These are phyloP conservation scores for Aspergillus ustus DNA, from an alignment of 2,329 filamentous ascomycete genomes.

Conservation along the genomic window DNA sequence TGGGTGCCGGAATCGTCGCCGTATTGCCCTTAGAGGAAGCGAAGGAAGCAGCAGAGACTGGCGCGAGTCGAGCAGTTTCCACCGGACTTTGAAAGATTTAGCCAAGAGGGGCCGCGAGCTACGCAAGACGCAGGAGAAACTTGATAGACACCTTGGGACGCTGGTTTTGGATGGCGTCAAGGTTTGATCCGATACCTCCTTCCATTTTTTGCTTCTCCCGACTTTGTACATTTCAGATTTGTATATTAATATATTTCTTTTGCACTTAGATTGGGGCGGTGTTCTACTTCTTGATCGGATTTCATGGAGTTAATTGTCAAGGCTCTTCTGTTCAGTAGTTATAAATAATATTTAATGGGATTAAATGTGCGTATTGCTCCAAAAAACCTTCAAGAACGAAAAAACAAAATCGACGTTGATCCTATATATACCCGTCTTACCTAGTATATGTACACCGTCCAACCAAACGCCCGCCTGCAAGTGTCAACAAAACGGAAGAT, in stretches of 20 bases:
- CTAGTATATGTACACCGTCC: conserved; percentile 12
- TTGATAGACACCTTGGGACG: conserved; percentile 53
- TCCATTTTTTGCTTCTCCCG: not conserved
- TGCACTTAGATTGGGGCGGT: conserved; percentile 1
- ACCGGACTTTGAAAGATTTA: conserved; percentile 42
- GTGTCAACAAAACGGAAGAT: conserved; percentile 13
- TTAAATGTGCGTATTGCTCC: not conserved
- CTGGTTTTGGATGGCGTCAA: conserved; percentile 31
- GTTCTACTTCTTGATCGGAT: not conserved
- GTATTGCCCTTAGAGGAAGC: conserved; percentile 46
- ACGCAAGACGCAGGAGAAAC: conserved; percentile 59
- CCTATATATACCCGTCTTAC: not conserved
- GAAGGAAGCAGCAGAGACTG: conserved; percentile 47
- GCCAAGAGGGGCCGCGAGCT: conserved; percentile 63
- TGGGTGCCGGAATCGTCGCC: conserved; percentile 61
- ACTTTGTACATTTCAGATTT: not conserved
- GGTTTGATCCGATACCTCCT: not conserved
- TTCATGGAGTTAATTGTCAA: not conserved
- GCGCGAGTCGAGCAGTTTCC: conserved; percentile 53
- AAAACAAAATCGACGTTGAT: not conserved
- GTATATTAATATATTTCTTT: not conserved
- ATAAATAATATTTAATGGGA: no score
- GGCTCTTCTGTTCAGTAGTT: no score
- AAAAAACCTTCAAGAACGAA: not conserved
- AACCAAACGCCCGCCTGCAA: not conserved